These are phyloP conservation scores for Prosopis cineraria DNA, from an alignment of 306 rosid species.

Conservation along the genomic window DNA sequence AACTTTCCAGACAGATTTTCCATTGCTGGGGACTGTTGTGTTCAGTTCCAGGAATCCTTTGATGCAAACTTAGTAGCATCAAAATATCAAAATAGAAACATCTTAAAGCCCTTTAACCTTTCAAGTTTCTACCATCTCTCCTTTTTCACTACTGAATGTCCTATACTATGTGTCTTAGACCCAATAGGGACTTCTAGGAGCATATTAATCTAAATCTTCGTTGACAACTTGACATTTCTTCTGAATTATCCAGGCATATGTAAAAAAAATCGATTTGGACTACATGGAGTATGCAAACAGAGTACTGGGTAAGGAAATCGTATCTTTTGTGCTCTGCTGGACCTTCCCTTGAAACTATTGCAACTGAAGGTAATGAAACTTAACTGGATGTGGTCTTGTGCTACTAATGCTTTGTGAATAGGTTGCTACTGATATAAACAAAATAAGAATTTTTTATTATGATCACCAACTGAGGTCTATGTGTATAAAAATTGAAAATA, in stretches of 20 bases:
- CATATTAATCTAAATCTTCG: not conserved
- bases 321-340: constrained; percentile 38
- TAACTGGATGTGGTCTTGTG: constrained; percentile 9
- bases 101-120: not conserved
- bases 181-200: not conserved
- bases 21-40: too few species aligned
- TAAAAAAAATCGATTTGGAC: constrained; percentile 76
- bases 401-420: not conserved
- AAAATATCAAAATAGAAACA: not conserved
- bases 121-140: not conserved
- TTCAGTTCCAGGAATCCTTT: too few species aligned
- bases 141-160: not conserved
- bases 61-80: too few species aligned
- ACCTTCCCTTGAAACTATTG: constrained; percentile 26
- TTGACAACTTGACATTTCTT: too few species aligned
- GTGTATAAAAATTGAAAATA: not conserved
- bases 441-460: not conserved
- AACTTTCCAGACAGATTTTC: too few species aligned
- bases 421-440: not conserved
- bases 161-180: not conserved
- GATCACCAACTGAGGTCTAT: not conserved
- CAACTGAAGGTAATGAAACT: constrained; percentile 22
- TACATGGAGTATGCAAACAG: constrained; percentile 71
- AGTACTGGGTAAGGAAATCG: constrained; percentile 61
- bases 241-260: constrained; percentile 59